Evolutionary conservation across 441 rosid species (phyloP), one percentile per base, ranked within the genome.

Genomic region (Flueggea neowawraea): DNA sequence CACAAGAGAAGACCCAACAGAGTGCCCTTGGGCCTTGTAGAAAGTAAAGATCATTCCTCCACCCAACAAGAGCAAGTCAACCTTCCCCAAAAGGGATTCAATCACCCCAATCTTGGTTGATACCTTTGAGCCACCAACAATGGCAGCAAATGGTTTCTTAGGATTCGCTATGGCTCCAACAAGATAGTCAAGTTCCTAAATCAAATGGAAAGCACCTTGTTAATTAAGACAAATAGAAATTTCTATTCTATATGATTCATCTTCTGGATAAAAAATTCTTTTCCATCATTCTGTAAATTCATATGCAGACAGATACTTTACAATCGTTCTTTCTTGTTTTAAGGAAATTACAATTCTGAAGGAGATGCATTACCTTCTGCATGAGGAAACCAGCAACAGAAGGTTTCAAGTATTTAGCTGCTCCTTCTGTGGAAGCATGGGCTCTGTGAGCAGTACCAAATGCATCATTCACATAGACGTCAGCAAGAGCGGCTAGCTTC

Each of bases 401-500:
- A 57, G 96, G 99, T 75, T 91, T 94, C 82, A 91, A 74, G 76
- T 55, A 89, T 41, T 91, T 95, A n/a, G 99, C 80, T 16, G 84
- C 97, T 14, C 99, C 99, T 64, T 91, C 97, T 0, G 99, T 91
- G 47, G 99, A 94, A 73, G 99, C 98, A 82, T 90, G 97, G 22
- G 99, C 96, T 73, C 97, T 81, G 39, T 94, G 99, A 55, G 99
- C 99, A 55, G 89, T 86, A 52, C 97, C 99, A 4, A 94, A 94
- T 1, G 99, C 99, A 74, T 94, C 99, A 55, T 94, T 94, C 9
- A 91, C 99, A 57, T 89, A 94, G 17, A 94, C 65, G 69, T 91
- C 97, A 0, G 94, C 97, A 5, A 91, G 87, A 10, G 92, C 69
- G 63, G 99, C 97, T 47, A 94, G 94, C 85, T 94, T 89, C 86